A percentile compares a stretch with the other conserved stretches of the same genome.
These are phyloP conservation scores for Yamadazyma triangularis DNA, from an alignment of 1,139 yeast genomes.

Conservation along the genomic window DNA sequence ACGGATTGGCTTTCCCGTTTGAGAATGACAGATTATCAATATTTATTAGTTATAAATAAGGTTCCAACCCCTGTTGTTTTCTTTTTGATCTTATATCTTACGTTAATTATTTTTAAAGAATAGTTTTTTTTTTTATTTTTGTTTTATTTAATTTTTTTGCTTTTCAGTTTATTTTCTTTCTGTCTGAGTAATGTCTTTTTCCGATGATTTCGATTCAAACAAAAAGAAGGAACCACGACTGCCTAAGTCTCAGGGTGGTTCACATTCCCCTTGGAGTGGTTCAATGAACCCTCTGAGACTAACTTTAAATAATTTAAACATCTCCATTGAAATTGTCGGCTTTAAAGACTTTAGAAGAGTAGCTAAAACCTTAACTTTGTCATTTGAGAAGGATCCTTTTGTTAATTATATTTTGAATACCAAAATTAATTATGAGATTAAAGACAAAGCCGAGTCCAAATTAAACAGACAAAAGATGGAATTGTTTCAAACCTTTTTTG, in stretches of 20 bases:
- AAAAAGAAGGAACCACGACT: constrained; percentile 39
- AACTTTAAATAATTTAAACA: constrained; percentile 17
- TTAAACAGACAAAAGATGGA: constrained; percentile 24
- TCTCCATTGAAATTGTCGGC: constrained; percentile 26
- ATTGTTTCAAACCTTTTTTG: constrained; percentile 34
- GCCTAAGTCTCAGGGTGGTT: constrained; percentile 35
- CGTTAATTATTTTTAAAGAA: no score
- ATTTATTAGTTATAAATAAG: no score
- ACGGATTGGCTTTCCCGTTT: no score
- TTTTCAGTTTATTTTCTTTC: constrained; percentile 2
- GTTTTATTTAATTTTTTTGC: background rate
- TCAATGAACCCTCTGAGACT: constrained; percentile 14
- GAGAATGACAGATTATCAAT: no score
- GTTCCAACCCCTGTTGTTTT: no score
- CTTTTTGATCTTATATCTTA: no score
- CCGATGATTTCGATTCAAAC: constrained; percentile 36
- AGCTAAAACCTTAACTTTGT: constrained; percentile 33
- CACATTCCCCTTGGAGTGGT: constrained; percentile 1
- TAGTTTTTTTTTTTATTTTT: no score
- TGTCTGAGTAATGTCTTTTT: constrained; percentile 17
- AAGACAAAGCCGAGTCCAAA: constrained; percentile 10
- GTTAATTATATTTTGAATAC: constrained; percentile 37
- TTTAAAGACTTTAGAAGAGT: constrained; percentile 34
- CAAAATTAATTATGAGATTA: constrained; percentile 16
- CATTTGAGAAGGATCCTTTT: constrained; percentile 40